Percentiles rank a stretch among this genome's conserved stretches.
Evolutionary conservation across 768 basidiomycete species (phyloP).

Genomic region (Mycena rebaudengoi): DNA sequence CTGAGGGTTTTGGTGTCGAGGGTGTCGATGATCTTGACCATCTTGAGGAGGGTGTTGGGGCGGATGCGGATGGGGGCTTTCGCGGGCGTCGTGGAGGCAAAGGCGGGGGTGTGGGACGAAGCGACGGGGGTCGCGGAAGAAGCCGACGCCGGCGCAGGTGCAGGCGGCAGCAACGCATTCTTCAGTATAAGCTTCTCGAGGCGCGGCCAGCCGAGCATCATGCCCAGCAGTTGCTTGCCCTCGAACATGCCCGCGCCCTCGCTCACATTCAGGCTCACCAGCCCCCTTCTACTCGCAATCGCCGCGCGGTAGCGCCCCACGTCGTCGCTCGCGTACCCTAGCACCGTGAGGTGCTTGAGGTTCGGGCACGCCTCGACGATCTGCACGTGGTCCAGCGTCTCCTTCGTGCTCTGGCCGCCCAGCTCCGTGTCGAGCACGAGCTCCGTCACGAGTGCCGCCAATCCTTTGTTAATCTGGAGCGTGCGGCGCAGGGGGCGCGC

Average conservation of each 20-base stretch:
- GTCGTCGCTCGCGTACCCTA: constrained; percentile 12
- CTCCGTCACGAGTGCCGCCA: constrained; percentile 8
- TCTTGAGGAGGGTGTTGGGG: not conserved
- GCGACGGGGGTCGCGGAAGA: no score
- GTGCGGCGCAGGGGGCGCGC: constrained; percentile 10
- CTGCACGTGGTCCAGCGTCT: constrained; percentile 15
- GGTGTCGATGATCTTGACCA: constrained; percentile 21
- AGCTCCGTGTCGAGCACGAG: constrained; percentile 23
- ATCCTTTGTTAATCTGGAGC: not conserved
- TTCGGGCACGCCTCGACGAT: constrained; percentile 17
- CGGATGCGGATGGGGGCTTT: no score
- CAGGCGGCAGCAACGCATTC: constrained; percentile 2
- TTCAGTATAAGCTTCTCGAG: constrained; percentile 21
- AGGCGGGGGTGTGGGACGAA: no score
- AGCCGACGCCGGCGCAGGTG: no score
- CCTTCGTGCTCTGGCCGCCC: constrained; percentile 8
- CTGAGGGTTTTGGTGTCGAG: constrained; percentile 12
- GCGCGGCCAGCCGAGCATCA: constrained; percentile 12
- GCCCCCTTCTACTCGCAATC: not conserved
- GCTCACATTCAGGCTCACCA: constrained; percentile 16
- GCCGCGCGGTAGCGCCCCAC: constrained; percentile 2
- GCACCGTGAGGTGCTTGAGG: constrained; percentile 16
- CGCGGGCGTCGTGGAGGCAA: no score
- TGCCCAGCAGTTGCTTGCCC: constrained; percentile 9
- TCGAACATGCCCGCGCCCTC: constrained; percentile 21